These are phyloP conservation scores for Lachnellula hyalina DNA, from an alignment of 2,329 filamentous ascomycete species.

Conservation along the genomic window DNA sequence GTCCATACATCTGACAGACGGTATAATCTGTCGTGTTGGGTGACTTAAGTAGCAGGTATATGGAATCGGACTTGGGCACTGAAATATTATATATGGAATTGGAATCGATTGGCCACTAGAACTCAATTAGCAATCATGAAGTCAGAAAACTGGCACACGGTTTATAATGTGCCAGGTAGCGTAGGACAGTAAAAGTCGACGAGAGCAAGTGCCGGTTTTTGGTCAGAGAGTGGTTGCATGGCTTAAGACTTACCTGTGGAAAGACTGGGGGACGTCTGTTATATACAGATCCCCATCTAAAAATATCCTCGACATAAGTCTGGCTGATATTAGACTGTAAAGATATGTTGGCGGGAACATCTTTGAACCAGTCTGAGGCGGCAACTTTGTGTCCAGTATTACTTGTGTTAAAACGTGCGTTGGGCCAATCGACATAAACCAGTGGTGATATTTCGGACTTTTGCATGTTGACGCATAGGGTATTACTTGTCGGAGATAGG, in stretches of 20 bases:
- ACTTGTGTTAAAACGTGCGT: not conserved
- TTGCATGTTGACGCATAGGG: slow-evolving; percentile 9
- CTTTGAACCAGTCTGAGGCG: not conserved
- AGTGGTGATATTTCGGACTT: slow-evolving; percentile 5
- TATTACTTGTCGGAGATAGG: slow-evolving; percentile 9
- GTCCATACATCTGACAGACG: slow-evolving; percentile 7
- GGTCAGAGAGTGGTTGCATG: no score
- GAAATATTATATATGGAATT: slow-evolving; percentile 7
- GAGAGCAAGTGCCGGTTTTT: not conserved
- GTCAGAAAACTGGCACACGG: not conserved
- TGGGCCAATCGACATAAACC: slow-evolving; percentile 9
- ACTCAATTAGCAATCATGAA: not conserved
- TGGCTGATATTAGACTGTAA: slow-evolving; percentile 1
- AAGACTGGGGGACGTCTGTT: slow-evolving; percentile 4
- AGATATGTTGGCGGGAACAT: not conserved
- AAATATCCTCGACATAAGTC: slow-evolving; percentile 4
- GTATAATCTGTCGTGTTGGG: slow-evolving; percentile 10
- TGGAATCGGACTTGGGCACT: slow-evolving; percentile 4
- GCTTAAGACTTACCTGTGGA: not conserved
- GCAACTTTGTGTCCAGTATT: not conserved
- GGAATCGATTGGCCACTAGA: slow-evolving; percentile 6
- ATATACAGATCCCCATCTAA: slow-evolving; percentile 6
- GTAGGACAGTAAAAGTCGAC: no score
- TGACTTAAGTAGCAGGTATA: slow-evolving; percentile 7
- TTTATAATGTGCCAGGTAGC: no score